Evolutionary conservation across 768 basidiomycete species (phyloP).

Genomic region (Lactarius akahatsu): DNA sequence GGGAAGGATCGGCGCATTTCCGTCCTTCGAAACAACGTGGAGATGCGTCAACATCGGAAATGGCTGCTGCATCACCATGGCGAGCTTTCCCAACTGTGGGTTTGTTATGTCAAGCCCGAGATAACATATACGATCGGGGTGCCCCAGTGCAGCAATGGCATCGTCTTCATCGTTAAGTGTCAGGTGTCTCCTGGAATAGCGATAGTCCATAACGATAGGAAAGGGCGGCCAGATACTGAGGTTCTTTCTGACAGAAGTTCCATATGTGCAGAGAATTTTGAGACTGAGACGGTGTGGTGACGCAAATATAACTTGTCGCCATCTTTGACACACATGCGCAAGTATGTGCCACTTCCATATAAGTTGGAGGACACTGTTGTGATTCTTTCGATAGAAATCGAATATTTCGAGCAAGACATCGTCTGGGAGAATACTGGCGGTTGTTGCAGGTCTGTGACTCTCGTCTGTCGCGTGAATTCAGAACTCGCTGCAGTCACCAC

Average conservation of each 20-base stretch:
- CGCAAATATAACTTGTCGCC: neutral
- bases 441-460: neutral
- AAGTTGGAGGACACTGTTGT: neutral
- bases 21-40: neutral
- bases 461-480: neutral
- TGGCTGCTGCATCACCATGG: neutral
- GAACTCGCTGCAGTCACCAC: neutral
- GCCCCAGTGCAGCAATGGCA: neutral
- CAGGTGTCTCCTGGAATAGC: neutral
- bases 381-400: neutral
- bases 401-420: neutral
- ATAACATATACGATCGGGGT: neutral
- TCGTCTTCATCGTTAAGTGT: neutral
- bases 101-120: neutral
- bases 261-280: neutral
- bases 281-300: constrained; percentile 1
- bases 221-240: neutral
- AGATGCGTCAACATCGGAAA: neutral
- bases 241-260: neutral
- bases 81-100: neutral
- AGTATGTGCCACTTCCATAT: neutral
- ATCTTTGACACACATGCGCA: neutral
- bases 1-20: neutral
- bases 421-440: neutral
- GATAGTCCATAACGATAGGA: neutral